phyloP scores from a whole-genome alignment of 2,329 filamentous ascomycete genomes.

The Ceratocystis albifundus region DNA sequence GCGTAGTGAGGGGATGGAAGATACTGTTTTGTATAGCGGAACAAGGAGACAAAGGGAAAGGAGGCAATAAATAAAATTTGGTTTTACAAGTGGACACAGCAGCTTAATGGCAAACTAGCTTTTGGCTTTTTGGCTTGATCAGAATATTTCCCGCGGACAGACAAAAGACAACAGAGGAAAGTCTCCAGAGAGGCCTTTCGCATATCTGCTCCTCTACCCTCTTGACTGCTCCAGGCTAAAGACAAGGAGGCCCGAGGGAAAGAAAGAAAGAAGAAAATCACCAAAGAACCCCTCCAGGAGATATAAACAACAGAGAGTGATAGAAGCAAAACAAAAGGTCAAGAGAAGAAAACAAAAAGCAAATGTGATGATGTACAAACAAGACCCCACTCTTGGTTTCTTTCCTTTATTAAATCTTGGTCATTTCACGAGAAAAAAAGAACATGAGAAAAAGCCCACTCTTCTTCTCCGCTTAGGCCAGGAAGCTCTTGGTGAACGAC shows the following conservation, averaged over 20 bases:
- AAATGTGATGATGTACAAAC: conserved; percentile 38
- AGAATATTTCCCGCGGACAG: conserved; percentile 9
- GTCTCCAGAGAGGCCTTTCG: conserved; percentile 27
- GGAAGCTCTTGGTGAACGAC: conserved; percentile 91
- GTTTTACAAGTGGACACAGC: too few relatives aligned
- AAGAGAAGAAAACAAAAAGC: conserved; percentile 33
- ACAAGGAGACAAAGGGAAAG: neutral
- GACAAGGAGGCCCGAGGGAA: conserved; percentile 39
- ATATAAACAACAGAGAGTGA: conserved; percentile 31
- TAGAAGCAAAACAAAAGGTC: conserved; percentile 32
- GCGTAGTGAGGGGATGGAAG: too few relatives aligned
- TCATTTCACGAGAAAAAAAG: conserved; percentile 14
- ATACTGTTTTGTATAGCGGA: too few relatives aligned
- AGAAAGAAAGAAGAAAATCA: conserved; percentile 21
- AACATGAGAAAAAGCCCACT: neutral
- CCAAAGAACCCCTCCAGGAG: too few relatives aligned
- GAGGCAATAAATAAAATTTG: too few relatives aligned
- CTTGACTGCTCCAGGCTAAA: conserved; percentile 48
- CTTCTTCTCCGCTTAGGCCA: conserved; percentile 36
- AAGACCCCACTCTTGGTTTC: conserved; percentile 31
- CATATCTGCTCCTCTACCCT: too few relatives aligned
- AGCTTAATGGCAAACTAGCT: too few relatives aligned
- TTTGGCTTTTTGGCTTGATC: too few relatives aligned
- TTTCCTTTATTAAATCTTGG: conserved; percentile 26
- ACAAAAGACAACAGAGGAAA: conserved; percentile 25